phyloP scores from a whole-genome alignment of 192 early-diverging fungal genomes.

The Phycomyces blakesleeanus region DNA sequence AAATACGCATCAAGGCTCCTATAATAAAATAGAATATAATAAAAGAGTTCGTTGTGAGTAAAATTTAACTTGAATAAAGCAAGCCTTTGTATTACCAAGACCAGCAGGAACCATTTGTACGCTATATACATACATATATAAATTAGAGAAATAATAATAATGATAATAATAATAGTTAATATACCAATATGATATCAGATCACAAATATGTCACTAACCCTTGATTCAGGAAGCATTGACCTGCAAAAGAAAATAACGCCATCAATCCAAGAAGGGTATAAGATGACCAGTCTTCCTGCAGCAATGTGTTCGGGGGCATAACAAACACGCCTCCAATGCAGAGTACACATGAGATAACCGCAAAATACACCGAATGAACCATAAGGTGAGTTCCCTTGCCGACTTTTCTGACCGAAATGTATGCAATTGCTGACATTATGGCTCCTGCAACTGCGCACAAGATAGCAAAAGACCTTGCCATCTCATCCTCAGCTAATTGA shows the following conservation, averaged over 20 bases:
- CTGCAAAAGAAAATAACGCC: constrained; percentile 58
- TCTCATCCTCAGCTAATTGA: background rate
- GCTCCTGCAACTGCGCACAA: constrained; percentile 53
- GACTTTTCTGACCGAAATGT: constrained; percentile 65
- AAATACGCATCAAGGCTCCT: constrained; percentile 66
- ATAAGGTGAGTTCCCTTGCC: constrained; percentile 62
- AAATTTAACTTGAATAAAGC: background rate
- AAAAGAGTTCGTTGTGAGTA: background rate
- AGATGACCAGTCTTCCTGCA: constrained; percentile 37
- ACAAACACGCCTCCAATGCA: constrained; percentile 15
- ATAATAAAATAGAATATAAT: constrained; percentile 16
- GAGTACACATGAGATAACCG: constrained; percentile 47
- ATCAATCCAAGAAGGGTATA: constrained; percentile 44
- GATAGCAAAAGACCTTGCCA: constrained; percentile 27
- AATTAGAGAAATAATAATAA: too few relatives aligned
- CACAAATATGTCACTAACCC: constrained; percentile 35
- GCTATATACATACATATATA: too few relatives aligned
- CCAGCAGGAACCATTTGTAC: constrained; percentile 68
- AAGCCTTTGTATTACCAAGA: constrained; percentile 13
- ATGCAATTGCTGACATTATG: constrained; percentile 54
- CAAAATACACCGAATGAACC: constrained; percentile 75
- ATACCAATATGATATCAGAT: background rate
- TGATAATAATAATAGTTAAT: too few relatives aligned
- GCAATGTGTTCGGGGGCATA: constrained; percentile 28
- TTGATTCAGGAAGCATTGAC: constrained; percentile 64